Evolutionary conservation across 352 stramenopile genomes (phyloP).

Genomic region (Pythium aristosporum): DNA sequence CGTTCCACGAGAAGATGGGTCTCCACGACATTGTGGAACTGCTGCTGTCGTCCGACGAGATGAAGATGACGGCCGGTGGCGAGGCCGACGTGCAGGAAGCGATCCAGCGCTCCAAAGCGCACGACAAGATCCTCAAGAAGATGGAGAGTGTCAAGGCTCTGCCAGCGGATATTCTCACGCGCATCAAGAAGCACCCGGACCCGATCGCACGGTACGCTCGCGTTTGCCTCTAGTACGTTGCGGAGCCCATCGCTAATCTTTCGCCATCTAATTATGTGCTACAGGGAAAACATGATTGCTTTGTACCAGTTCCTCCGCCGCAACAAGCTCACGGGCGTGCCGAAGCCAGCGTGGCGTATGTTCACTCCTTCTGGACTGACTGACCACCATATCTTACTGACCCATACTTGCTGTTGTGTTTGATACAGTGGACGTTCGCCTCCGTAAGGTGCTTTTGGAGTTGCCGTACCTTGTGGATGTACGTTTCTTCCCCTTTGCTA

Average conservation of each 20-base stretch:
- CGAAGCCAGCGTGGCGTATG: slow-evolving; percentile 65
- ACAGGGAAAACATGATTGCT: slow-evolving; percentile 78
- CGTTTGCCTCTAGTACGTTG: neutral
- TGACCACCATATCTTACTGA: neutral
- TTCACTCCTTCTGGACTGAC: neutral
- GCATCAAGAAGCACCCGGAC: slow-evolving; percentile 80
- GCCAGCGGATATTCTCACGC: slow-evolving; percentile 50
- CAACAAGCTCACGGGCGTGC: slow-evolving; percentile 62
- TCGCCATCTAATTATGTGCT: slow-evolving; percentile 3
- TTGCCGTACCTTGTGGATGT: slow-evolving; percentile 77
- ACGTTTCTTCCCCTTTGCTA: slow-evolving; percentile 1
- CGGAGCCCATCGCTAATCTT: neutral
- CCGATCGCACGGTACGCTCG: slow-evolving; percentile 42
- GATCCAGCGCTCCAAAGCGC: slow-evolving; percentile 54
- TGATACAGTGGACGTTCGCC: slow-evolving; percentile 51
- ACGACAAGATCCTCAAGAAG: slow-evolving; percentile 83
- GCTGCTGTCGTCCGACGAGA: slow-evolving; percentile 74
- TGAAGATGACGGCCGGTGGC: slow-evolving; percentile 42
- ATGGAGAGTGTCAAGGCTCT: slow-evolving; percentile 72
- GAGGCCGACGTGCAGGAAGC: slow-evolving; percentile 44
- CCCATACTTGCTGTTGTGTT: neutral
- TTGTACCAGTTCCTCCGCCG: slow-evolving; percentile 78
- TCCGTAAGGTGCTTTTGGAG: slow-evolving; percentile 71
- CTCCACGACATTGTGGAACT: slow-evolving; percentile 80
- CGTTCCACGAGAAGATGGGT: slow-evolving; percentile 70